Evolutionary conservation across 371 early-diverging fungal species (phyloP), one percentile per base, ranked within the genome.

Genomic region (Mucor indicus): DNA sequence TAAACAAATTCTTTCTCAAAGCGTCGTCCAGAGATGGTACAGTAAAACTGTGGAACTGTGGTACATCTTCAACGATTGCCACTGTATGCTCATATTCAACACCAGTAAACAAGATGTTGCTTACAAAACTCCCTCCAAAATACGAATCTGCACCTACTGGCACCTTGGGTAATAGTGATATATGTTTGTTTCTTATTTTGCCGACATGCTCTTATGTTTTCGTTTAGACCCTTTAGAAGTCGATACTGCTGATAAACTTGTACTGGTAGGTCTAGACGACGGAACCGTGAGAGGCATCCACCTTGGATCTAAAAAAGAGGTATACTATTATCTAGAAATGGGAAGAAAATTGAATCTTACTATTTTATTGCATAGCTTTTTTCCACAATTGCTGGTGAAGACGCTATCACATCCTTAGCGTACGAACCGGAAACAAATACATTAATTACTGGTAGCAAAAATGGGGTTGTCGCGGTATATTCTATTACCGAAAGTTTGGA

Each of bases 11-110:
- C 7, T 30, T 1, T 22, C n/a, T 11, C 3, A 20, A 20, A 79
- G 81, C 79, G 9, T 81, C 79, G 3, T 79, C 81, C 8, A 67
- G 68, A 21, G 81, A 81, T 46, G 81, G 81, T 4, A 71, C 74
- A 3, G 61, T 79, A 15, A 68, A 69, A 29, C 57, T 81, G 42
- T 81, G 81, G 81, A 74, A 81, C 36, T 79, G 79, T 48, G 76
- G 81, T 69, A 60, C 55, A 3, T 49, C 55, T 0, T 23, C 67
- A 2, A 67, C 70, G 0, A 70, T 81, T 31, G 25, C 69, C n/a
- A 72, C 67, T 8, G 44, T 81, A 21, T 53, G 57, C 11, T 51
- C 56, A 9, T 63, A 66, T 29, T 33, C 48, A 13, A 37, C 32
- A 0, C 55, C 64, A 11, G 57, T 81, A 17, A 74, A 76, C 22